Evolutionary conservation across 805 yeast species (phyloP).

Genomic region (Lipomyces sp.): DNA sequence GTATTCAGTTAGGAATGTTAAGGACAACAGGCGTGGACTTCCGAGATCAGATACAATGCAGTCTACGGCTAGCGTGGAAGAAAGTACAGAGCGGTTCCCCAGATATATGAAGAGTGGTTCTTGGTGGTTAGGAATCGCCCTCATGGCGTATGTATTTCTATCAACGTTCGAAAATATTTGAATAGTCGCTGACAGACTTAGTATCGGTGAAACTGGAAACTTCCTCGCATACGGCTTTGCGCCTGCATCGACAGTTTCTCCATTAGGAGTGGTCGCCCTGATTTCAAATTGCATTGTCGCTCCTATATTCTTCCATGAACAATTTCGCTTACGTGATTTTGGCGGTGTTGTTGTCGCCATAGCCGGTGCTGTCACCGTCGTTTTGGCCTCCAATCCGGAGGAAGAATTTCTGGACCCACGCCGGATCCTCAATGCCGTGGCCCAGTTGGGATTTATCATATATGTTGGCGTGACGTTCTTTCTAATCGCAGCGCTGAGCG

Average conservation of each 20-base stretch:
- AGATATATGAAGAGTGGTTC: slow-evolving; percentile 29
- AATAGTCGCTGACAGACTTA: slow-evolving; percentile 6
- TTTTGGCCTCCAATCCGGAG: slow-evolving; percentile 47
- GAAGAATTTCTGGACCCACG: slow-evolving; percentile 35
- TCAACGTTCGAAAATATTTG: neutral
- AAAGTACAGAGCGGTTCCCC: slow-evolving; percentile 22
- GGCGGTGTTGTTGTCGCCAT: slow-evolving; percentile 51
- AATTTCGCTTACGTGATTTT: slow-evolving; percentile 45
- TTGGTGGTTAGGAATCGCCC: slow-evolving; percentile 53
- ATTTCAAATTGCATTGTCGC: slow-evolving; percentile 56
- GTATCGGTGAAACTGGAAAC: slow-evolving; percentile 53
- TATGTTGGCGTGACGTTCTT: slow-evolving; percentile 43
- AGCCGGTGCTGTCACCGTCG: slow-evolving; percentile 51
- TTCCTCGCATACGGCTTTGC: slow-evolving; percentile 57
- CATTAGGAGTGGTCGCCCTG: slow-evolving; percentile 56
- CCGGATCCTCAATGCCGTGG: slow-evolving; percentile 42
- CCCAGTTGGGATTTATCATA: slow-evolving; percentile 40
- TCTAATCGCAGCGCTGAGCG: slow-evolving; percentile 32
- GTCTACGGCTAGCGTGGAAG: slow-evolving; percentile 18
- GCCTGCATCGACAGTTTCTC: slow-evolving; percentile 55
- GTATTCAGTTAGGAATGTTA: neutral
- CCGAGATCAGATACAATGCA: slow-evolving; percentile 3
- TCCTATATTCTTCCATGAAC: slow-evolving; percentile 53
- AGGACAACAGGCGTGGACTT: neutral
- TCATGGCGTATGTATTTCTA: slow-evolving; percentile 45